Evolutionary conservation across 2,329 filamentous ascomycete genomes (phyloP).

Genomic region (Arthrocladium fulminans): DNA sequence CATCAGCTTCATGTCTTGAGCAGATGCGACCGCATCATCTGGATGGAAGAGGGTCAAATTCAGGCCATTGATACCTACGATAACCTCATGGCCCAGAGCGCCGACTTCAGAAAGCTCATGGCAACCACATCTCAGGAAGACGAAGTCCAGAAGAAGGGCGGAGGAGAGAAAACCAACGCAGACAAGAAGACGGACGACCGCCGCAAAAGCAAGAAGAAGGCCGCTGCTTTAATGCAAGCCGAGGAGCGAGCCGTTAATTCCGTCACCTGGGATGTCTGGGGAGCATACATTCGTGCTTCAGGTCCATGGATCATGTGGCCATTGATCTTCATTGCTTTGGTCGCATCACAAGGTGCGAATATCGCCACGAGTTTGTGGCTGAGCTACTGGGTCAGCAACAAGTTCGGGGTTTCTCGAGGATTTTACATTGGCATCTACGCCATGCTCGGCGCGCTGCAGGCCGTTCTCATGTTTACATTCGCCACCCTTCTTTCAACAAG

Average conservation of each 20-base stretch:
- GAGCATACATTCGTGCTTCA: constrained; percentile 66
- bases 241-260: constrained; percentile 58
- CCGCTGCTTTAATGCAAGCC: constrained; percentile 37
- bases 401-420: constrained; percentile 58
- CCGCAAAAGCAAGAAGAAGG: constrained; percentile 41
- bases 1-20: constrained; percentile 90
- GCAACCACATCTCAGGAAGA: constrained; percentile 63
- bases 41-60: constrained; percentile 81
- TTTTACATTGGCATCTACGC: constrained; percentile 64
- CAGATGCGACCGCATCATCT: constrained; percentile 83
- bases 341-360: constrained; percentile 71
- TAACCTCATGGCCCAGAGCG: constrained; percentile 70
- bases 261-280: constrained; percentile 72
- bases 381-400: constrained; percentile 82
- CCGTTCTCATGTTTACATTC: constrained; percentile 69
- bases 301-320: constrained; percentile 62
- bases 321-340: constrained; percentile 53
- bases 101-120: constrained; percentile 75
- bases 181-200: constrained; percentile 39
- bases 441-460: constrained; percentile 61
- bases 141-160: constrained; percentile 34
- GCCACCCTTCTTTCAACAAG: constrained; percentile 67
- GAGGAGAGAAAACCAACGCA: constrained; percentile 39
- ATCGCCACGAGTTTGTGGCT: constrained; percentile 87
- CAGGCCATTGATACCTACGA: constrained; percentile 81